Percentiles rank a stretch among this genome's conserved stretches.
phyloP scores from a whole-genome alignment of 768 basidiomycete species.

The Imleria badia region DNA sequence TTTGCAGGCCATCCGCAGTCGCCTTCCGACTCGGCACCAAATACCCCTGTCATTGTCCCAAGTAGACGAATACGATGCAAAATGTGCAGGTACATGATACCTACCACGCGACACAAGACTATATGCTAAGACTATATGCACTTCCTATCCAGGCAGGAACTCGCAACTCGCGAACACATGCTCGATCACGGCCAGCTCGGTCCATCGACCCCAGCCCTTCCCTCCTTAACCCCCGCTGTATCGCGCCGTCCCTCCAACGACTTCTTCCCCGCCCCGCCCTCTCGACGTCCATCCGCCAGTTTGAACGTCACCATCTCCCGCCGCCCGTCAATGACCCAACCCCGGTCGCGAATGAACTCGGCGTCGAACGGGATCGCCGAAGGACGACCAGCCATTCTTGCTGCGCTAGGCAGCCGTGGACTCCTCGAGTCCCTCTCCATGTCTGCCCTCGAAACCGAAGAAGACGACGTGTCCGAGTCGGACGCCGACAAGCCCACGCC shows the following conservation, averaged over 20 bases:
- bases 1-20: constrained; percentile 73
- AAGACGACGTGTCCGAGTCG: constrained; percentile 37
- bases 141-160: constrained; percentile 52
- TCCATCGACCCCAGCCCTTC: constrained; percentile 56
- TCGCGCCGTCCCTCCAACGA: constrained; percentile 46
- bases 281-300: constrained; percentile 22
- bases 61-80: constrained; percentile 82
- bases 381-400: constrained; percentile 21
- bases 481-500: constrained; percentile 17
- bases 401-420: constrained; percentile 29
- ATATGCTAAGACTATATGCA: not conserved
- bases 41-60: constrained; percentile 55
- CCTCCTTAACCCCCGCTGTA: constrained; percentile 42
- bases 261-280: constrained; percentile 8
- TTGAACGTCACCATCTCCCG: constrained; percentile 33
- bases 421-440: constrained; percentile 46
- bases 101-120: not conserved
- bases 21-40: constrained; percentile 57
- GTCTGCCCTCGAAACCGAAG: constrained; percentile 55
- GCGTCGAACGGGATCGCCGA: constrained; percentile 16
- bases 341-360: constrained; percentile 25
- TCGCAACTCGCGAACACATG: constrained; percentile 93
- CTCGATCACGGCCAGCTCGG: constrained; percentile 83
- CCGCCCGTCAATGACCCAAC: constrained; percentile 24
- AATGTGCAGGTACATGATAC: constrained; percentile 70